Evolutionary conservation across 306 rosid species (phyloP), one percentile per base, ranked within the genome.

Genomic region (Prunus davidiana): DNA sequence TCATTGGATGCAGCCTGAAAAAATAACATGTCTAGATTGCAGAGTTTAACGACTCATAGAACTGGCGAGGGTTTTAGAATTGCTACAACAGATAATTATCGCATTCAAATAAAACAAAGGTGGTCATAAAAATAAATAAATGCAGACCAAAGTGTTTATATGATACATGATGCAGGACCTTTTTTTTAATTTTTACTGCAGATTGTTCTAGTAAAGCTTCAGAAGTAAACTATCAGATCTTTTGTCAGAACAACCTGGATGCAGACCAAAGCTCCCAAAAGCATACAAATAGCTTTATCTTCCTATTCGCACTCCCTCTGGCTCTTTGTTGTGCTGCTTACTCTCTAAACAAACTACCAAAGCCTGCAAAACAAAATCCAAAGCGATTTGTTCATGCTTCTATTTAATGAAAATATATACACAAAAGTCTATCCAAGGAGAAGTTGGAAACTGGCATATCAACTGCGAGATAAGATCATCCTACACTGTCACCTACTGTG

Each of bases 191-290:
- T 57, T 47, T 28, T 32, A 5, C 68, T 27, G 56, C 71, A 66
- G 57, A 45, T 50, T 19, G 62, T 56, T 27, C 56, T 62, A 19
- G 46, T 41, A 45, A 71, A 72, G 70, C 69, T 72, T 54, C 67
- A 51, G 69, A 61, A 69, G 64, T 52, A 50, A 32, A 69, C 46
- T 54, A 84, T 60, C 68, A 75, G 65, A 87, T 86, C 84, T 74
- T 80, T 72, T 76, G 61, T 71, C 64, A 78, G 43, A 25, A 58
- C 45, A 74, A 74, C 82, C 66, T 52, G 24, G 81, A 83, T 52
- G 76, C 41, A 46, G 78, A 75, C 76, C 76, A 75, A 49, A 57
- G 58, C 65, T 77, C 79, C 81, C 64, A 81, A 43, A 58, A 49
- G 78, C 78, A 80, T 78, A 70, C 75, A 73, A 70, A 45, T 69